A percentile compares a stretch with the other conserved stretches of the same genome.
Conservation (phyloP, 2,329 filamentous ascomycete genomes). For the Microascus cirrosus region DNA sequence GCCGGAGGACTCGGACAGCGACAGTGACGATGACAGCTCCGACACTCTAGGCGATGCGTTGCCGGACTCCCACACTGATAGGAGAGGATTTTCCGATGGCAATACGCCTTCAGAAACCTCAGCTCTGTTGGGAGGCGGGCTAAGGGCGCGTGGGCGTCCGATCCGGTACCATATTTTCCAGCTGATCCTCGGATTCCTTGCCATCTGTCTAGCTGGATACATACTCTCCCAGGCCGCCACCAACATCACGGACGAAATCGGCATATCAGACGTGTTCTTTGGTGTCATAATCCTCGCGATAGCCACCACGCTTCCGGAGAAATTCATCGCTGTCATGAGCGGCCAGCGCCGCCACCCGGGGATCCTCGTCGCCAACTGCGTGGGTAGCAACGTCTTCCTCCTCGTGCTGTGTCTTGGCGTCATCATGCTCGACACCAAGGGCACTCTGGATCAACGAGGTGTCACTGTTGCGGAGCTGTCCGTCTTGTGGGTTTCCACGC, state of each 20-base stretch:
- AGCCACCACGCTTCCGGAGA: constrained; percentile 42
- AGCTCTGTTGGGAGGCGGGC: too few relatives aligned
- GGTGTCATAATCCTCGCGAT: constrained; percentile 35
- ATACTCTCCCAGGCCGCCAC: constrained; percentile 34
- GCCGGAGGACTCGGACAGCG: constrained; percentile 24
- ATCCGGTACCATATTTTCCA: constrained; percentile 14
- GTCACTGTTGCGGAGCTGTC: constrained; percentile 8
- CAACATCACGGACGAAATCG: constrained; percentile 26
- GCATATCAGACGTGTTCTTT: constrained; percentile 32
- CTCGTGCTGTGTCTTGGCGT: constrained; percentile 36
- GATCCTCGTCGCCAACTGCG: constrained; percentile 39
- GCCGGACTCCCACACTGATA: too few relatives aligned
- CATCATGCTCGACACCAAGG: constrained; percentile 11
- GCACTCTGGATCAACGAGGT: constrained; percentile 5
- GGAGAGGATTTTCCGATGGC: too few relatives aligned
- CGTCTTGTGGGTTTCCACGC: constrained; percentile 10
- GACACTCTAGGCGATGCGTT: constrained; percentile 3
- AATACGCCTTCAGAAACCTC: neutral
- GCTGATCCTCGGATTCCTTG: constrained; percentile 30
- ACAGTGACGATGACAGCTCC: constrained; percentile 9
- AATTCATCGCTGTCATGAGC: constrained; percentile 36
- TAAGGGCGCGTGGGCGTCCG: neutral
- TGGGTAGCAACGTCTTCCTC: constrained; percentile 43
- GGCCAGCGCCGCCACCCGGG: constrained; percentile 31
- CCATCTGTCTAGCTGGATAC: constrained; percentile 34